Percentiles rank a stretch among this genome's conserved stretches.
Conservation (phyloP, 2,329 filamentous ascomycete species). For the Botrytis paeoniae region DNA sequence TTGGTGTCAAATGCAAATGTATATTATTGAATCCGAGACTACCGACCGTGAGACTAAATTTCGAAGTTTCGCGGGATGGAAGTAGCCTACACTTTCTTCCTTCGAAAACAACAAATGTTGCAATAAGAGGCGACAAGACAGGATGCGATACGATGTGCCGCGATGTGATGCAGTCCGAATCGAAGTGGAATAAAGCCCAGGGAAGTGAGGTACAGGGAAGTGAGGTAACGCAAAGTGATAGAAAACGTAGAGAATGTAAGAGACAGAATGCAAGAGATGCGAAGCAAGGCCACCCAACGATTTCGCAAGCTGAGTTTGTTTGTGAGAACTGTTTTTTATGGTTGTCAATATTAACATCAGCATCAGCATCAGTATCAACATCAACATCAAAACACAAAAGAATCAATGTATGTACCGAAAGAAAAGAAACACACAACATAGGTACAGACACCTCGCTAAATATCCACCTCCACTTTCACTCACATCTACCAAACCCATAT, state of each 20-base stretch:
- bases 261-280: not conserved
- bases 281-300: not conserved
- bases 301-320: not conserved
- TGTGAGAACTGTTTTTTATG: not conserved
- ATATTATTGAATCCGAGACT: too few species aligned
- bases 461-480: not conserved
- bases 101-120: not conserved
- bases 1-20: too few species aligned
- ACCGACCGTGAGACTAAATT: not conserved
- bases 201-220: not conserved
- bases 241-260: not conserved
- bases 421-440: not conserved
- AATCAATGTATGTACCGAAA: not conserved
- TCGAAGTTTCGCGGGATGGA: not conserved
- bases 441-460: not conserved
- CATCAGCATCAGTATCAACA: not conserved
- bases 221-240: not conserved
- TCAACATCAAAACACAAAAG: not conserved
- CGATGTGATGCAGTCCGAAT: not conserved
- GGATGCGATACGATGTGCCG: not conserved
- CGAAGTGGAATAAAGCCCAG: not conserved
- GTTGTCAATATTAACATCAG: not conserved
- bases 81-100: not conserved
- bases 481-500: not conserved
- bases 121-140: not conserved